phyloP scores from a whole-genome alignment of 352 stramenopile species.

The Globisporangium camurandrum region DNA sequence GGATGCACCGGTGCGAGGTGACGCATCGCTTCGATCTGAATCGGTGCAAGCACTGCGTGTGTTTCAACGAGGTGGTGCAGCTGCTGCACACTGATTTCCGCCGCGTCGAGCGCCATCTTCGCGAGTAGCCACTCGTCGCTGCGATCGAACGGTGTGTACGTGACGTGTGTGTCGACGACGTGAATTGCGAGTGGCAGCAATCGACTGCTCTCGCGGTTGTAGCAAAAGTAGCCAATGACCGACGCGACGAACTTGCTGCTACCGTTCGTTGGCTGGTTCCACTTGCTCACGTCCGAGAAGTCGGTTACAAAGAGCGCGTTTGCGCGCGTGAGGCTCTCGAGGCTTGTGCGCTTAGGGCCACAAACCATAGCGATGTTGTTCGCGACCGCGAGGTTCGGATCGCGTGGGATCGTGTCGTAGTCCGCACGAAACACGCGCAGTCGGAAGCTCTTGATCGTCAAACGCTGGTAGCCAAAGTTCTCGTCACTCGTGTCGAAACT shows the following conservation, averaged over 20 bases:
- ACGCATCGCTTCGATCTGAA: constrained; percentile 35
- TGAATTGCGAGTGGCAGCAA: constrained; percentile 37
- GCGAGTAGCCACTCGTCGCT: constrained; percentile 36
- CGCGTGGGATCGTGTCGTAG: constrained; percentile 8
- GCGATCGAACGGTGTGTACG: constrained; percentile 38
- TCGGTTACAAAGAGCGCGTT: constrained; percentile 31
- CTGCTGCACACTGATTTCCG: constrained; percentile 38
- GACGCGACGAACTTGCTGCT: constrained; percentile 30
- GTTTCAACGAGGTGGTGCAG: constrained; percentile 46
- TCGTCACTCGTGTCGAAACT: constrained; percentile 28
- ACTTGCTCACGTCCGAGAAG: constrained; percentile 24
- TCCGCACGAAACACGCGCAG: constrained; percentile 14
- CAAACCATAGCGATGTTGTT: constrained; percentile 25
- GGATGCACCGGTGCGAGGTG: constrained; percentile 22
- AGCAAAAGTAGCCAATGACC: constrained; percentile 36
- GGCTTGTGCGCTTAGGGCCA: constrained; percentile 11
- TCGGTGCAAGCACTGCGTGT: constrained; percentile 36
- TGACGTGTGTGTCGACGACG: constrained; percentile 28
- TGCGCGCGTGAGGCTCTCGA: neutral
- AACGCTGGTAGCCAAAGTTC: constrained; percentile 28
- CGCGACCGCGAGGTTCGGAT: constrained; percentile 16
- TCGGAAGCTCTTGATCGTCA: constrained; percentile 40
- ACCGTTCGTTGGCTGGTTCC: constrained; percentile 13
- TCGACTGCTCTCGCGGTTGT: constrained; percentile 14
- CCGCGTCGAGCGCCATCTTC: constrained; percentile 39